These are phyloP conservation scores for Candolleomyces aberdarensis DNA, from an alignment of 768 basidiomycete species.

Conservation along the genomic window DNA sequence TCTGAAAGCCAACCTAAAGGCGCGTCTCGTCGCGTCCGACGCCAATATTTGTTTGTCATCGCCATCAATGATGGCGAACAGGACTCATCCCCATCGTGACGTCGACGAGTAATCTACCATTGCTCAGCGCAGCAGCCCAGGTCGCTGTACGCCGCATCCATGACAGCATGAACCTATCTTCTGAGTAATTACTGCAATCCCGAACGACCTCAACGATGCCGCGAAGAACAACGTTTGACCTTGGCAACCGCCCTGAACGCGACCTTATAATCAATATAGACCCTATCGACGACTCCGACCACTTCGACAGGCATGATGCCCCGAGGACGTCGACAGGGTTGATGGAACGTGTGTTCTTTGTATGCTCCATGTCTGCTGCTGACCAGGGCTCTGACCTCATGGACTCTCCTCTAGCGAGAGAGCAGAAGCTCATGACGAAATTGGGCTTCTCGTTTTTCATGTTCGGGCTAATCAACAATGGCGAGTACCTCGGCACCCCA, in stretches of 20 bases:
- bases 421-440: constrained; percentile 30
- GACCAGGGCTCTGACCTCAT: not conserved
- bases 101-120: too few species aligned
- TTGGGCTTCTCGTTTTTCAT: constrained; percentile 76
- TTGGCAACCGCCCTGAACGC: not conserved
- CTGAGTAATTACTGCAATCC: not conserved
- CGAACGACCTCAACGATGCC: not conserved
- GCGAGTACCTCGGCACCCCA: constrained; percentile 32
- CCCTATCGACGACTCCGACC: not conserved
- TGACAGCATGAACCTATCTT: too few species aligned
- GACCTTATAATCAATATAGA: constrained; percentile 7
- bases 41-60: not conserved
- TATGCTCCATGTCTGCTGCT: not conserved
- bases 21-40: not conserved
- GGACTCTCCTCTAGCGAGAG: constrained; percentile 17
- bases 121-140: too few species aligned
- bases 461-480: constrained; percentile 92
- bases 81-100: too few species aligned
- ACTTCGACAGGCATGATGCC: constrained; percentile 10
- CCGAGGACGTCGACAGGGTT: constrained; percentile 10
- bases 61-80: not conserved
- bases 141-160: too few species aligned
- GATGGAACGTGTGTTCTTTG: not conserved
- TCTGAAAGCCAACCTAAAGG: not conserved
- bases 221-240: constrained; percentile 2